A percentile compares a stretch with the other conserved stretches of the same genome.
phyloP scores from a whole-genome alignment of 2,329 filamentous ascomycete genomes.

The Xylaria sp. region DNA sequence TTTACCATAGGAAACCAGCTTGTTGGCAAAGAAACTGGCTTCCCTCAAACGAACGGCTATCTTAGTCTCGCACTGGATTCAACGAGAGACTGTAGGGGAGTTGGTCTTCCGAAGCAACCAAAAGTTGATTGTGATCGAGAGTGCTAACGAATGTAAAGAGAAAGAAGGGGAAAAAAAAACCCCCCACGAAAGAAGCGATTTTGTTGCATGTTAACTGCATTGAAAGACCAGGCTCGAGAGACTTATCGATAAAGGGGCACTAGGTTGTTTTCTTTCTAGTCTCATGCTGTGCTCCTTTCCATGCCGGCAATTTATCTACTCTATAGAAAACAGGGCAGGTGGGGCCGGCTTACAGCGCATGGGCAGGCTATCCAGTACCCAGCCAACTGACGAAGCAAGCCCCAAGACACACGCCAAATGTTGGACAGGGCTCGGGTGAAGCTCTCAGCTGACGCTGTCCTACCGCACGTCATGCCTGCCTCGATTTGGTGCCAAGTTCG shows the following conservation, averaged over 20 bases:
- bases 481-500: too few relatives aligned
- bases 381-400: slow-evolving; percentile 4
- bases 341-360: too few relatives aligned
- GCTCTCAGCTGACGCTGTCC: slow-evolving; percentile 14
- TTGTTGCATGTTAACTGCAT: background rate
- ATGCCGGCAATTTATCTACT: background rate
- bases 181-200: too few relatives aligned
- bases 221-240: background rate
- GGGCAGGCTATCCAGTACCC: background rate
- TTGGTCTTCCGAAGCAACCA: slow-evolving; percentile 37
- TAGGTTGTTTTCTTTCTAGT: background rate
- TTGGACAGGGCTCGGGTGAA: background rate
- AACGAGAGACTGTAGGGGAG: slow-evolving; percentile 35
- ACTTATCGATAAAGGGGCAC: slow-evolving; percentile 24
- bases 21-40: slow-evolving; percentile 35
- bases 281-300: background rate
- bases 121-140: slow-evolving; percentile 36
- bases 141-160: slow-evolving; percentile 45
- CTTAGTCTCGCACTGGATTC: slow-evolving; percentile 43
- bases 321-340: background rate
- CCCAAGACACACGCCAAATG: background rate
- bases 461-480: slow-evolving; percentile 11
- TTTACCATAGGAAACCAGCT: slow-evolving; percentile 45
- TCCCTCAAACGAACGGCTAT: slow-evolving; percentile 46
- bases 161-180: slow-evolving; percentile 17